Conservation (phyloP, 2,329 filamentous ascomycete species). For the Gaeumannomyces tritici region DNA sequence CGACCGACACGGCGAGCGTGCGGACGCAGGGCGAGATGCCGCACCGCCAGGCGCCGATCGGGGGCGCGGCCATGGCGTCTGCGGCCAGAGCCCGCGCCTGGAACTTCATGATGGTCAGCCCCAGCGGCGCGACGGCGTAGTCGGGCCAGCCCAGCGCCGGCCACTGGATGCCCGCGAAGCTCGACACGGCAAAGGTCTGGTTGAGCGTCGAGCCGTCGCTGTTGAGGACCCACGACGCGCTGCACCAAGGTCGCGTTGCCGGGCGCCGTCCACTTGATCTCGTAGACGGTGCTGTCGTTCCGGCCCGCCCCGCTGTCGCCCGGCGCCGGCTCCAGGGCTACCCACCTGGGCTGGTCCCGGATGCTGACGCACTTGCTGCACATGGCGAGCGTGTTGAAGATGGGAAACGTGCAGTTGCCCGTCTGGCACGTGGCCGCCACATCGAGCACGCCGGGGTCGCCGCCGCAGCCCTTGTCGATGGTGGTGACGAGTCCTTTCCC, state of each 20-base stretch:
- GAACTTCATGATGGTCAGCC: background rate
- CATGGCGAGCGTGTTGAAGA: background rate
- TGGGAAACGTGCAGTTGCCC: background rate
- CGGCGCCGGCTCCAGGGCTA: background rate
- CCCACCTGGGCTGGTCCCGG: background rate
- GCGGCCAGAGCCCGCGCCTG: background rate
- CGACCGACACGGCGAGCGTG: background rate
- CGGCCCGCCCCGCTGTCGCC: too few species aligned
- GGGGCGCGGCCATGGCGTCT: background rate
- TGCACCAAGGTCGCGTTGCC: background rate
- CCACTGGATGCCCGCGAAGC: background rate
- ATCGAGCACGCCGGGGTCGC: background rate
- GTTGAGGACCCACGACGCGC: background rate
- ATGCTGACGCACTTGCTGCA: background rate
- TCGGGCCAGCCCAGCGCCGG: background rate
- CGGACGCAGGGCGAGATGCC: background rate
- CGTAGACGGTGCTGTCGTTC: background rate
- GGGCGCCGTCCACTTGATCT: background rate
- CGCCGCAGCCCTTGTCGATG: background rate
- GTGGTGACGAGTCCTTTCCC: background rate
- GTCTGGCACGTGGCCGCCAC: background rate
- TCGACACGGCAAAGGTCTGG: background rate
- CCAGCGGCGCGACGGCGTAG: background rate
- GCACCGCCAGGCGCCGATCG: background rate
- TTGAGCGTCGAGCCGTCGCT: background rate